Conservation (phyloP, 2,329 filamentous ascomycete genomes). For the Fusarium piperis region DNA sequence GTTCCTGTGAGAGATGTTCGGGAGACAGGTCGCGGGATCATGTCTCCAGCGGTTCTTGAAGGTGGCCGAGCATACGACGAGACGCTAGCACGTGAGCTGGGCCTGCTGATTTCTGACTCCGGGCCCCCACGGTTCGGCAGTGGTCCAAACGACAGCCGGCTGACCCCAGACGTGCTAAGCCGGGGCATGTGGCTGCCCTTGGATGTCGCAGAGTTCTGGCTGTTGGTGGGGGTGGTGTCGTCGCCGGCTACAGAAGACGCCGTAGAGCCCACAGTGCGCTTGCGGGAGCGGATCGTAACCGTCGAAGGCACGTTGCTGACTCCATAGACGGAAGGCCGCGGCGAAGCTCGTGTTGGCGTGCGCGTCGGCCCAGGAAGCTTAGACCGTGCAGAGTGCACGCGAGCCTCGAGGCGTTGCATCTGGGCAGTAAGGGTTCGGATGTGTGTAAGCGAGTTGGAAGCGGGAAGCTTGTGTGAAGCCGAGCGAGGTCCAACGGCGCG, state of each 20-base stretch:
- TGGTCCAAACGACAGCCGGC: slow-evolving; percentile 71
- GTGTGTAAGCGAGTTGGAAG: slow-evolving; percentile 82
- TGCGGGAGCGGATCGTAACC: slow-evolving; percentile 74
- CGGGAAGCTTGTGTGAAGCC: slow-evolving; percentile 60
- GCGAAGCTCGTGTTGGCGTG: slow-evolving; percentile 84
- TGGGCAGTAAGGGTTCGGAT: slow-evolving; percentile 94
- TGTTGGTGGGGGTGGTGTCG: slow-evolving; percentile 60
- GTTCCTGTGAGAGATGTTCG: slow-evolving; percentile 69
- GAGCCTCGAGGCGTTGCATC: slow-evolving; percentile 95
- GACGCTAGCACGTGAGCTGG: slow-evolving; percentile 77
- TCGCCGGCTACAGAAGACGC: slow-evolving; percentile 62
- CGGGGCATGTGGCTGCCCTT: slow-evolving; percentile 64
- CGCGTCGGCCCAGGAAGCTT: slow-evolving; percentile 85
- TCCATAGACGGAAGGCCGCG: slow-evolving; percentile 62
- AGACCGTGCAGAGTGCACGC: slow-evolving; percentile 90
- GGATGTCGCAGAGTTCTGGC: slow-evolving; percentile 48
- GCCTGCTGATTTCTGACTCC: slow-evolving; percentile 62
- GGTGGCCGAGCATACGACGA: slow-evolving; percentile 64
- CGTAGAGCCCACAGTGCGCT: slow-evolving; percentile 70
- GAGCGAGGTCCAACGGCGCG: slow-evolving; percentile 66
- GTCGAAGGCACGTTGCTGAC: slow-evolving; percentile 60
- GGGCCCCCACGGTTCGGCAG: slow-evolving; percentile 64
- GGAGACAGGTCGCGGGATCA: slow-evolving; percentile 70
- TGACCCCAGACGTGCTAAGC: slow-evolving; percentile 70
- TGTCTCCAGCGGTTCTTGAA: slow-evolving; percentile 59